Base-by-base conservation (phyloP, 1,284 basidiomycete species). In the Salmacisia buchloeana region DNA sequence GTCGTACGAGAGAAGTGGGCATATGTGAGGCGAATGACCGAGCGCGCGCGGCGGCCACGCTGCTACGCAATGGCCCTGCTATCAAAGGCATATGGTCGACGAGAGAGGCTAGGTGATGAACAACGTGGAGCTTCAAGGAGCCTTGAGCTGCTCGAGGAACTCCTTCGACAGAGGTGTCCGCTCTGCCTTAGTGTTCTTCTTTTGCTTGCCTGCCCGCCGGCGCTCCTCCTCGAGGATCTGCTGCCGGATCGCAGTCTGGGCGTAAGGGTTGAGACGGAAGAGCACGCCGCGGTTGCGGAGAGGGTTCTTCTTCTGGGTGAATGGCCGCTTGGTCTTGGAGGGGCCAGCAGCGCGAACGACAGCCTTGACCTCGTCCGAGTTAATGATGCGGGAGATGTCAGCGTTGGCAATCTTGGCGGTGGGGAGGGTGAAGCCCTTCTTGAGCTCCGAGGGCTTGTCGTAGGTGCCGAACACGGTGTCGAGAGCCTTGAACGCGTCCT, bases 281-380 rank as follows among this genome's bases (percentile, higher is more conserved):
- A 99, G 88, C 77, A 97, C 85, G 67, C 87, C 89, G 85, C 91
- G 93, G 90, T 98, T 98, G 83, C 87, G 70, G 62, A 79, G 74
- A 64, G 94, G 93, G 86, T 97, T 97, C 90, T 97, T 97, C 90
- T 94, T 94, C 85, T 97, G 94, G 72, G 92, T 93, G 91, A 92
- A 96, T 71, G 94, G 93, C 80, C 93, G 89, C 82, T 91, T 92
- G 83, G 89, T 89, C 69, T 84, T 80, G 82, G 90, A 88, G 68
- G 87, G 83, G 72, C 88, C 88, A 69, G 90, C 76, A 89, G 91
- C 89, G 80, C 94, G 91, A 75, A 97, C 87, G 78, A 97, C 90
- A 63, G 92, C 90, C 73, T 79, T 77, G 70, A 80, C 77, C 73
- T 80, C 79, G 64, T 77, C 77, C 58, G 77, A 79, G 89, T 98